Conservation (phyloP, 495 filamentous ascomycete genomes). For the Annulohypoxylon nitens region DNA sequence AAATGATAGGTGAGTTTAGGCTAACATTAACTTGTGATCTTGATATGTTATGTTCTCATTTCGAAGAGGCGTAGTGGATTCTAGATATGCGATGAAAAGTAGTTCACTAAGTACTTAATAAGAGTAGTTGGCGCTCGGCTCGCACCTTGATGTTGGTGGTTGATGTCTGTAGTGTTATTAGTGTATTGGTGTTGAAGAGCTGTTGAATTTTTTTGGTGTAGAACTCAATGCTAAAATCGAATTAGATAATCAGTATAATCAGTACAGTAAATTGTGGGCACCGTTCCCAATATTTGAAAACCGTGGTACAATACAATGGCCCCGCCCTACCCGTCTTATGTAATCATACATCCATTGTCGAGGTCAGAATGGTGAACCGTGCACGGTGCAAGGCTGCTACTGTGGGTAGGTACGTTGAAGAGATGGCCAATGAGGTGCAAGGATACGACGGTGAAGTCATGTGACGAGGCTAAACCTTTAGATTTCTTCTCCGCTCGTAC, state of each 20-base stretch:
- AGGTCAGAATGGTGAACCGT: not conserved
- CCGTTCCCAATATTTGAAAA: not conserved
- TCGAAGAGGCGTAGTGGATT: too few relatives aligned
- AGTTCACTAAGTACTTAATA: too few relatives aligned
- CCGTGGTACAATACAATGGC: not conserved
- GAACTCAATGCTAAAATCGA: too few relatives aligned
- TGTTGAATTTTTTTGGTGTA: too few relatives aligned
- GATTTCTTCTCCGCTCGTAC: slow-evolving; percentile 11
- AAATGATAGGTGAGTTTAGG: not conserved
- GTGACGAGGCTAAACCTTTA: slow-evolving; percentile 10
- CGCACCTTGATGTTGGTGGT: too few relatives aligned
- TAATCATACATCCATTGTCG: not conserved
- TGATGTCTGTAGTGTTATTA: too few relatives aligned
- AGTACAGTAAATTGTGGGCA: not conserved
- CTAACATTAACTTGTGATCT: not conserved
- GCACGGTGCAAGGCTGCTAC: too few relatives aligned
- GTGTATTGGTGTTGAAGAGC: too few relatives aligned
- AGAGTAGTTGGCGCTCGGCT: too few relatives aligned
- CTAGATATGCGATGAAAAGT: too few relatives aligned
- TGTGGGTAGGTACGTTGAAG: too few relatives aligned
- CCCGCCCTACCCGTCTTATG: slow-evolving; percentile 3
- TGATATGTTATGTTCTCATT: not conserved
- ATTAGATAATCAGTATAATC: not conserved
- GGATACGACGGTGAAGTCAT: not conserved
- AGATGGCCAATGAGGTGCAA: not conserved